Conservation (phyloP, 352 stramenopile genomes). For the Pythium chondricola region DNA sequence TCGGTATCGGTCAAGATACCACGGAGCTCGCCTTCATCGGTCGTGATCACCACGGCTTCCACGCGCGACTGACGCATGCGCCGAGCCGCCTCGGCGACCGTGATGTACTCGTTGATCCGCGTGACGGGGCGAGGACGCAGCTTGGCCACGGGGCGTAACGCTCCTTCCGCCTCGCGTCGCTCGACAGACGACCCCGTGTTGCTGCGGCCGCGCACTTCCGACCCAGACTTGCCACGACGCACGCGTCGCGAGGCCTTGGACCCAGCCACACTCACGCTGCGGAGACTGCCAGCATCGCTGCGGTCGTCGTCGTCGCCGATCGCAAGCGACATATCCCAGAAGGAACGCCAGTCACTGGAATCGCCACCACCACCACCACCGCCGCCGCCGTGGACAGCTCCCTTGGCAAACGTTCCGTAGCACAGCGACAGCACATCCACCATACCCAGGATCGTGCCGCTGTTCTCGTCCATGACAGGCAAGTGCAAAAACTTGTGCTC, state of each 20-base stretch:
- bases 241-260: conserved; percentile 37
- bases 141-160: conserved; percentile 72
- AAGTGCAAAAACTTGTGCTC: conserved; percentile 97
- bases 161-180: conserved; percentile 51
- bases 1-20: conserved; percentile 86
- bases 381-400: conserved; percentile 33
- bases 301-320: conserved; percentile 68
- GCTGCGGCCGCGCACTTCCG: conserved; percentile 23
- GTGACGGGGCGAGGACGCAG: conserved; percentile 74
- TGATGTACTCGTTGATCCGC: conserved; percentile 84
- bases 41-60: conserved; percentile 84
- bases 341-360: conserved; percentile 74
- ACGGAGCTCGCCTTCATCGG: conserved; percentile 69
- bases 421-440: conserved; percentile 85
- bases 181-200: conserved; percentile 42
- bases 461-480: conserved; percentile 89
- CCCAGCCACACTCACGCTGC: conserved; percentile 48
- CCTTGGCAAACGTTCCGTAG: conserved; percentile 82
- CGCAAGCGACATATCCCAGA: conserved; percentile 87
- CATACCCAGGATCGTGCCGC: conserved; percentile 72
- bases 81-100: conserved; percentile 73
- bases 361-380: conserved; percentile 25
- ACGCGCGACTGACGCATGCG: conserved; percentile 77
- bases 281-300: conserved; percentile 48
- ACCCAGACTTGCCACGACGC: conserved; percentile 4